phyloP scores from a whole-genome alignment of 768 basidiomycete genomes.

The Exsudoporus frostii region DNA sequence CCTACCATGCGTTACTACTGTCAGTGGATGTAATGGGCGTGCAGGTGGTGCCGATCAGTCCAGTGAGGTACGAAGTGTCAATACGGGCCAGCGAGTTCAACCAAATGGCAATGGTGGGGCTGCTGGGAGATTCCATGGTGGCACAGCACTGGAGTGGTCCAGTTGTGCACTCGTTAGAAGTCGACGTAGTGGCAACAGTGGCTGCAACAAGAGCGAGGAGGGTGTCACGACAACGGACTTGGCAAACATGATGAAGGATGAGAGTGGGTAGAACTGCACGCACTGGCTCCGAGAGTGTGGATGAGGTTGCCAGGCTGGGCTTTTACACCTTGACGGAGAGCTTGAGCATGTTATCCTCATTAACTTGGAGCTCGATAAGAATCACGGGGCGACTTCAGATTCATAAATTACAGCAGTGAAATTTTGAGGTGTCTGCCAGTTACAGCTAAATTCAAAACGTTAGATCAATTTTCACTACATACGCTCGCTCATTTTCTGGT shows the following conservation, averaged over 20 bases:
- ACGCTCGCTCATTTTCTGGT: too few species aligned
- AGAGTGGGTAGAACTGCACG: background rate
- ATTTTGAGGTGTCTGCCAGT: too few species aligned
- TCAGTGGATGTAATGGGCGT: background rate
- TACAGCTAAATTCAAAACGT: too few species aligned
- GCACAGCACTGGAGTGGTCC: background rate
- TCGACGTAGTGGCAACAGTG: background rate
- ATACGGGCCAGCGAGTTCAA: background rate
- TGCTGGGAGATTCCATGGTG: background rate
- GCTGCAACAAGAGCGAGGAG: constrained; percentile 3
- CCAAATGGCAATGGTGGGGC: background rate
- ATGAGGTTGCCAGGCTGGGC: background rate
- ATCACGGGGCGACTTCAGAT: background rate
- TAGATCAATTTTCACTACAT: too few species aligned
- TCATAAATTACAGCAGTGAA: too few species aligned
- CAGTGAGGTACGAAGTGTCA: background rate
- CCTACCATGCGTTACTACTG: background rate
- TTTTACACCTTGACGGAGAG: background rate
- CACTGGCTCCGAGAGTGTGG: background rate
- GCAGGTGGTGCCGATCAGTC: background rate
- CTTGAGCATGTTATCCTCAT: background rate
- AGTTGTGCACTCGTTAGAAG: background rate
- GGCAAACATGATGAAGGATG: background rate
- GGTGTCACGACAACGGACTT: background rate
- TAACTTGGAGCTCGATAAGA: background rate